Percentiles rank a stretch among this genome's conserved stretches.
Conservation (phyloP, 257 asterid genomes). For the Ballota nigra region DNA sequence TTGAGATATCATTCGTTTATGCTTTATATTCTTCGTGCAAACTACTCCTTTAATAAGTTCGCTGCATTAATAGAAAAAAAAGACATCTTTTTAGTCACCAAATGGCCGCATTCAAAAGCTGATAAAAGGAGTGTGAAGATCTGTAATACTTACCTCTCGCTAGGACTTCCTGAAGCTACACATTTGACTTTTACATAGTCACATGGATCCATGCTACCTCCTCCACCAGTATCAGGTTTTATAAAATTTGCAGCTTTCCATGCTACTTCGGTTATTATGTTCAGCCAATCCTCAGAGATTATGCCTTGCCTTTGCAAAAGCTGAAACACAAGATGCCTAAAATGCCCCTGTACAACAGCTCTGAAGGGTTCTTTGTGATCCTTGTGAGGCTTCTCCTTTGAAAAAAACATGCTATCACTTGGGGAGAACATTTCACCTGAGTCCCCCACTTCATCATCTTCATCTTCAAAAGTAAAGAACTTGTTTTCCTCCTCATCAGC, state of each 20-base stretch:
- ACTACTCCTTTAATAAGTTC: constrained; percentile 2
- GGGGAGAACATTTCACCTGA: not conserved
- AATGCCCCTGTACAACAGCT: not conserved
- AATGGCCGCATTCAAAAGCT: not conserved
- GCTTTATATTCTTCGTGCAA: constrained; percentile 1
- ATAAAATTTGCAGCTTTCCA: not conserved
- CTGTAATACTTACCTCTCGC: not conserved
- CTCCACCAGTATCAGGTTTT: not conserved
- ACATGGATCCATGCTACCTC: constrained; percentile 3
- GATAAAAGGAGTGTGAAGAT: not conserved
- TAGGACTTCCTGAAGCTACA: not conserved
- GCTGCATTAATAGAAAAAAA: not conserved
- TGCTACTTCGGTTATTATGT: not conserved
- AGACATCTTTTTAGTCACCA: not conserved
- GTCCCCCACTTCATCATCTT: not conserved
- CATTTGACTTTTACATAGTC: not conserved
- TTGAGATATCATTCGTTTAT: not conserved
- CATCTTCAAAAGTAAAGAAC: not conserved
- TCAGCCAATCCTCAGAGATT: not conserved
- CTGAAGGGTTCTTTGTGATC: not conserved
- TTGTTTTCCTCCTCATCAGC: not conserved
- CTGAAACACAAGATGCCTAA: not conserved
- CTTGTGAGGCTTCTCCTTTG: not conserved
- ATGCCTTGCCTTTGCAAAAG: not conserved
- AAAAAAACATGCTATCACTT: not conserved